phyloP scores from a whole-genome alignment of 805 yeast genomes.

The Metschnikowia lochheadii region DNA sequence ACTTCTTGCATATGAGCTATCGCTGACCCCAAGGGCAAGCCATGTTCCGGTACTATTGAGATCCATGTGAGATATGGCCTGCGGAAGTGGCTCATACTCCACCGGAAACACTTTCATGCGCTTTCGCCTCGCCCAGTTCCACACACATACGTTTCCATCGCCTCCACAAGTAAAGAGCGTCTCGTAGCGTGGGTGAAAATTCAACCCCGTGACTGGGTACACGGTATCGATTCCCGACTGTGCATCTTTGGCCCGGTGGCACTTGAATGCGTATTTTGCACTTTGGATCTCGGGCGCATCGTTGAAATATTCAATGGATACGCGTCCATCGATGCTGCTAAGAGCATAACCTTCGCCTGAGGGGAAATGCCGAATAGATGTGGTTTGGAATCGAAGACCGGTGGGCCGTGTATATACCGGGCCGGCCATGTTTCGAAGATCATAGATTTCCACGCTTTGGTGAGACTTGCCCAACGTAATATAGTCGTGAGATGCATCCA shows the following conservation, averaged over 20 bases:
- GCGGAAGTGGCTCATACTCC: slow-evolving; percentile 3
- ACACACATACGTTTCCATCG: slow-evolving; percentile 46
- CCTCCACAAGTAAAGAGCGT: slow-evolving; percentile 51
- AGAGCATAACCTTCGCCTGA: slow-evolving; percentile 55
- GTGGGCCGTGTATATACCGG: slow-evolving; percentile 55
- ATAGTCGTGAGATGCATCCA: slow-evolving; percentile 49
- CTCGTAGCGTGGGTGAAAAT: slow-evolving; percentile 34
- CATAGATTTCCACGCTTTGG: slow-evolving; percentile 55
- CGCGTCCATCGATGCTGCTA: slow-evolving; percentile 78
- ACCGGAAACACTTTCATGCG: slow-evolving; percentile 34
- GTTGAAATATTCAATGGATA: slow-evolving; percentile 66
- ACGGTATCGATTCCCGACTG: slow-evolving; percentile 39
- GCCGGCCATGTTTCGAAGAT: slow-evolving; percentile 40
- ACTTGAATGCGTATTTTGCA: slow-evolving; percentile 67
- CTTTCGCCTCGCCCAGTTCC: slow-evolving; percentile 47
- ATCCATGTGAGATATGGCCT: slow-evolving; percentile 16
- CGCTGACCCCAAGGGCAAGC: slow-evolving; percentile 13
- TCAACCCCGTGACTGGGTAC: slow-evolving; percentile 48
- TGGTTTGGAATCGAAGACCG: slow-evolving; percentile 64
- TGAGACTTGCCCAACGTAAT: slow-evolving; percentile 53
- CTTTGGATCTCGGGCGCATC: slow-evolving; percentile 40
- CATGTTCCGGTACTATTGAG: slow-evolving; percentile 10
- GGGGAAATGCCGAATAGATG: slow-evolving; percentile 53
- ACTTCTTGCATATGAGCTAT: slow-evolving; percentile 10
- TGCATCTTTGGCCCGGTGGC: slow-evolving; percentile 54